Conservation (phyloP, 345 rosid species). For the Brassica rapa region DNA sequence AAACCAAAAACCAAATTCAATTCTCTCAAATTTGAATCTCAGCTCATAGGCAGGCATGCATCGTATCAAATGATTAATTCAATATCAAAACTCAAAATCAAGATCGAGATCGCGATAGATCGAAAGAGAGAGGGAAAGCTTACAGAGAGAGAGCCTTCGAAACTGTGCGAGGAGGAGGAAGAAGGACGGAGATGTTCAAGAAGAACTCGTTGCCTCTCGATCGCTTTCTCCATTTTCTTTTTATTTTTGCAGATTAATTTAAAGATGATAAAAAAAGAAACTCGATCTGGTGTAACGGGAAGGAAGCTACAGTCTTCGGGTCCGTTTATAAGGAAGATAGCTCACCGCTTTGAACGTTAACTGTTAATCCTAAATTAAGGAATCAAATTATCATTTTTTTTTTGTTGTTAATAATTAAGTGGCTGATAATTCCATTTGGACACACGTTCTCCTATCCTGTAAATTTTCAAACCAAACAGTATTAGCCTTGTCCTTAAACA, state of each 20-base stretch:
- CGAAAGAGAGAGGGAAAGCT: conserved; percentile 31
- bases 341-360: conserved; percentile 24
- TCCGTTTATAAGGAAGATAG: conserved; percentile 22
- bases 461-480: conserved; percentile 7
- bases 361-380: conserved; percentile 3
- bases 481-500: neutral
- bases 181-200: conserved; percentile 88
- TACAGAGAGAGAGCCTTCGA: conserved; percentile 69
- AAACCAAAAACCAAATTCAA: neutral
- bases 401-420: neutral
- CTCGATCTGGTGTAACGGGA: conserved; percentile 12
- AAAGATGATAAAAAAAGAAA: too few species aligned
- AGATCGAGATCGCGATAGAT: conserved; percentile 28
- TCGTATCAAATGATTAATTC: neutral
- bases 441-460: neutral
- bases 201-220: conserved; percentile 79
- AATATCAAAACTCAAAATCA: neutral
- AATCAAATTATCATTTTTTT: neutral
- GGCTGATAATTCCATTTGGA: neutral
- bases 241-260: neutral
- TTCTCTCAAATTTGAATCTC: conserved; percentile 9
- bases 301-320: conserved; percentile 12
- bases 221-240: conserved; percentile 78
- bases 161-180: conserved; percentile 45
- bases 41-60: neutral